A percentile compares a stretch with the other conserved stretches of the same genome.
Evolutionary conservation across 495 filamentous ascomycete genomes (phyloP).

Genomic region (Penicillium cinerascens): DNA sequence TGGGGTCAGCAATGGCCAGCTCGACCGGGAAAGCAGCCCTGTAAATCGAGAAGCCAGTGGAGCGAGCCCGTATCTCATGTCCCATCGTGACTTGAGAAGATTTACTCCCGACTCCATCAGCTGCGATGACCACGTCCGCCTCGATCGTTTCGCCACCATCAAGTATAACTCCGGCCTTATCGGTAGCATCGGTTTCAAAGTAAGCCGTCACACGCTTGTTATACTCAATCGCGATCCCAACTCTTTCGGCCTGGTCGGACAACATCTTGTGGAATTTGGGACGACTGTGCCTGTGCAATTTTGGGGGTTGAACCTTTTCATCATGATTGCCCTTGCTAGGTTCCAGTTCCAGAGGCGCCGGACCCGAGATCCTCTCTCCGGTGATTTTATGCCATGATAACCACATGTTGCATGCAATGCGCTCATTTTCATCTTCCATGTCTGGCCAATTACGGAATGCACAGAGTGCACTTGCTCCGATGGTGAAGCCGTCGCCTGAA

Average conservation of each 20-base stretch:
- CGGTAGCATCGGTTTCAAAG: constrained; percentile 37
- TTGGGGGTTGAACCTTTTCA: constrained; percentile 21
- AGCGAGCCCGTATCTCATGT: constrained; percentile 8
- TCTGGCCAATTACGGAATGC: constrained; percentile 58
- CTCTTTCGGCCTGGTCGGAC: constrained; percentile 44
- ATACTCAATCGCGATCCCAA: constrained; percentile 50
- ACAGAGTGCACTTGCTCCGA: constrained; percentile 40
- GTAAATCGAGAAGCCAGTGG: constrained; percentile 13
- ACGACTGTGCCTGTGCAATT: constrained; percentile 41
- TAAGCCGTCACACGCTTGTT: constrained; percentile 47
- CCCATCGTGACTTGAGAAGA: constrained; percentile 41
- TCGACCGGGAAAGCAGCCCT: constrained; percentile 9
- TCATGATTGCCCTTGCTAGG: not conserved
- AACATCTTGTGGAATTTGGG: constrained; percentile 57
- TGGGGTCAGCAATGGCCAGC: constrained; percentile 2
- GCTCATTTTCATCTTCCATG: constrained; percentile 43
- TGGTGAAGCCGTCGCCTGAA: constrained; percentile 54
- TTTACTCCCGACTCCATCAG: constrained; percentile 53
- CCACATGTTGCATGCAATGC: constrained; percentile 45
- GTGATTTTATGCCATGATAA: constrained; percentile 52
- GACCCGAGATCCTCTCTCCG: constrained; percentile 46
- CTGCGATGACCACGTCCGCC: constrained; percentile 55
- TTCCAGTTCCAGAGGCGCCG: constrained; percentile 30
- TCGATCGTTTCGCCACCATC: constrained; percentile 42
- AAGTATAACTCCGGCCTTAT: constrained; percentile 42